Evolutionary conservation across 1,284 basidiomycete species (phyloP).

Genomic region (Singerocomus inundabilis): DNA sequence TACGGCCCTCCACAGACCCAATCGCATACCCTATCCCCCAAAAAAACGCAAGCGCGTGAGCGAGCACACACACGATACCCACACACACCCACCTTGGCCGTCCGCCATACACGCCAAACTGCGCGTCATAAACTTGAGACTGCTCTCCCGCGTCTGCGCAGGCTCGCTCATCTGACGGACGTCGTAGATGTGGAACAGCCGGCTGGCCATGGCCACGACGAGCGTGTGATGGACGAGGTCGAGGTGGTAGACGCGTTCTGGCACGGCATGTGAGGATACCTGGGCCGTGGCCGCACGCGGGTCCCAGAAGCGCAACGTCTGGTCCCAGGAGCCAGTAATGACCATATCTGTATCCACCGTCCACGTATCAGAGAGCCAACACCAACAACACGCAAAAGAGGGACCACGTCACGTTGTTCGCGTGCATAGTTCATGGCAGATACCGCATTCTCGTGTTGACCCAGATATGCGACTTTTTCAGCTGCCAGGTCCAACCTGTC

Average conservation of each 20-base stretch:
- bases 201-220: conserved; percentile 88
- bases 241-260: conserved; percentile 83
- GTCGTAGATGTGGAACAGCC: conserved; percentile 86
- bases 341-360: no score
- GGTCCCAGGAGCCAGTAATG: conserved; percentile 93
- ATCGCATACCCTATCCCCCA: conserved; percentile 82
- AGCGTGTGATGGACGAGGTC: conserved; percentile 72
- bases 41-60: no score
- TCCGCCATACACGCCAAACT: conserved; percentile 89
- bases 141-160: conserved; percentile 83
- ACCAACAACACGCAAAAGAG: no score
- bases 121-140: conserved; percentile 93
- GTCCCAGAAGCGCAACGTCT: conserved; percentile 86
- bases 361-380: no score
- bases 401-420: conserved; percentile 56
- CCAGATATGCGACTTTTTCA: conserved; percentile 62
- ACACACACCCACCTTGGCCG: conserved; percentile 67
- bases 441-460: conserved; percentile 65
- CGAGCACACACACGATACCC: not conserved
- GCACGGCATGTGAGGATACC: conserved; percentile 65
- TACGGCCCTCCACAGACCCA: conserved; percentile 92
- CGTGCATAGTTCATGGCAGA: conserved; percentile 60
- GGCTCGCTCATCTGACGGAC: conserved; percentile 72
- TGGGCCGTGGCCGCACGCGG: conserved; percentile 59
- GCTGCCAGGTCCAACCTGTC: conserved; percentile 65